Evolutionary conservation across 352 stramenopile genomes (phyloP), one percentile per base, ranked within the genome.

Genomic region (Blastocystis sp.): DNA sequence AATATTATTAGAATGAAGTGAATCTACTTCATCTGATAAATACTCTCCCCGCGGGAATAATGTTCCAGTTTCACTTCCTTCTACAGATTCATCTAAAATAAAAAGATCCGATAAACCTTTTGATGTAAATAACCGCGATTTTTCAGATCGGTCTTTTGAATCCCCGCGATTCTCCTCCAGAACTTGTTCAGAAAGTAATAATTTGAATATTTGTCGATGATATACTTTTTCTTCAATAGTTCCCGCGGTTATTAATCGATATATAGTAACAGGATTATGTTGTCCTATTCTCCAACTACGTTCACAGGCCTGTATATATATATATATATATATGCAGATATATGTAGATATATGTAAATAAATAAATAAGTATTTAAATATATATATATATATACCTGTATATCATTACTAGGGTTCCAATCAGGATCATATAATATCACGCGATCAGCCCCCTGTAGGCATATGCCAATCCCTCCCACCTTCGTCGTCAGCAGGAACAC

Each of bases 211-310:
- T 70, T 94, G 85, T 0, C 89, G 72, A 58, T 98, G 88, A 72
- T 97, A 97, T 40, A 99, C 96, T 64, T 96, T 96, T 67, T 99
- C 92, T 72, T 99, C 92, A 55, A 99, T 95, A 19, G 91, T 96
- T 2, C 89, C 89, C 30, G 78, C 82, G 31, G 82, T 93, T 49
- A 98, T 91, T 0, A 98, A 69, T 0, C 83, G 68, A 68, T 88
- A 91, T 4, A 91, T 72, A 3, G 75, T 84, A n/a, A 91, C 81
- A 42, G 78, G 68, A 28, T 72, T 68, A 24, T 70, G 72, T 67
- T 93, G 83, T 21, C 83, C 83, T 33, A 98, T 83, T 7, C 91
- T 74, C 83, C 84, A 97, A 28, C 86, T 83, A n/a, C 91, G 79
- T 65, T 98, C 91, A 13, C 86, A 73, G n/a, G 90, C 87, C 73